Evolutionary conservation across 495 filamentous ascomycete genomes (phyloP), one percentile per base, ranked within the genome.

Genomic region (Clavariopsis aquatica): DNA sequence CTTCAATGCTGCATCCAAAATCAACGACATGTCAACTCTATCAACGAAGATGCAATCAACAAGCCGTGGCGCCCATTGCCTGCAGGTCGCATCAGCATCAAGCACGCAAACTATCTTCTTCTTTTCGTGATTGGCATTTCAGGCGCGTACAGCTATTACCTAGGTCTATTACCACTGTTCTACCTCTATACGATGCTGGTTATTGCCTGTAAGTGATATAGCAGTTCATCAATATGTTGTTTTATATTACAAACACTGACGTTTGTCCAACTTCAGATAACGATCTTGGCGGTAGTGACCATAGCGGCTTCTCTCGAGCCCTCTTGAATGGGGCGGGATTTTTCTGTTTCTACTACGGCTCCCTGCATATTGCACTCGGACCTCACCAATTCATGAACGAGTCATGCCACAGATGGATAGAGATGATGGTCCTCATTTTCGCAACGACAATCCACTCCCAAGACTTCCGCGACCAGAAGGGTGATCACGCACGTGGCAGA

Each of bases 21-120:
- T 70, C 82, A 86, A 63, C 76, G 81, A 8, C 73, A 66, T 13
- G 74, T 75, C 0, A 61, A 72, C 20, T 81, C 82, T 2, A 66
- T 83, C n/a, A 49, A 66, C 0, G 84, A 85, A 69, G 83, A 85
- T 60, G 13, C 38, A 0, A 63, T 83, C 65, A 88, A 88, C 74
- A 88, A 87, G 70, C 80, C 81, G 2, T 86, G 83, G 82, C 77
- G 84, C 0, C 80, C 82, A 0, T 73, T 87, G 2, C 82, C 81
- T 0, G 66, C 71, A 0, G 69, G 74, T 1, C 73, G 75, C 10
- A 68, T 85, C 13, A 78, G 75, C 9, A 41, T 67, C 0, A 67
- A 66, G 0, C 71, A 81, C 34, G 74, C 81, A 4, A 72, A 75
- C 27, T 15, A 28, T 26, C 22, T 45, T 29, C 31, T 53, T 54